Conservation (phyloP, 768 basidiomycete genomes). For the Cystobasidium ongulense region DNA sequence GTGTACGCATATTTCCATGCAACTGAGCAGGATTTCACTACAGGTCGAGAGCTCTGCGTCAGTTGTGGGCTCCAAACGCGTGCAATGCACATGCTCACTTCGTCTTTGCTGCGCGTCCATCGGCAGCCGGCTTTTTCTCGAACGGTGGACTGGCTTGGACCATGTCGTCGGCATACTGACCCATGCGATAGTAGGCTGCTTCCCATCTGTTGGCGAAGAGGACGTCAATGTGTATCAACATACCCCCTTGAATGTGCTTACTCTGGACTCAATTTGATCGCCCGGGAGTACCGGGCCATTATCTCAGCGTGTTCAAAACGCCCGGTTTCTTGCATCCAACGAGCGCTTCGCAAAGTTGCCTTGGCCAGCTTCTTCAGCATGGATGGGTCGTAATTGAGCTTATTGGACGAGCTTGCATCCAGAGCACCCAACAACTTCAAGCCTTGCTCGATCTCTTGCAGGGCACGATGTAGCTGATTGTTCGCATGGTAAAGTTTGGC, state of each 20-base stretch:
- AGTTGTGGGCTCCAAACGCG: no score
- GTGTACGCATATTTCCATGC: slow-evolving; percentile 23
- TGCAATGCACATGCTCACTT: no score
- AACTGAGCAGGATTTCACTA: background rate
- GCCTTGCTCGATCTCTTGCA: slow-evolving; percentile 58
- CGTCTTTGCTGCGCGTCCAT: background rate
- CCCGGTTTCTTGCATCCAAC: slow-evolving; percentile 87
- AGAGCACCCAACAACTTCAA: slow-evolving; percentile 12
- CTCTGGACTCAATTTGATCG: slow-evolving; percentile 45
- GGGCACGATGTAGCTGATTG: slow-evolving; percentile 72
- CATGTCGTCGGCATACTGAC: slow-evolving; percentile 29
- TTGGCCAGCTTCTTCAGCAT: slow-evolving; percentile 49
- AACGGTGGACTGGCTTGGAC: slow-evolving; percentile 8
- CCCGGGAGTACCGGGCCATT: slow-evolving; percentile 50
- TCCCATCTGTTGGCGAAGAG: slow-evolving; percentile 22
- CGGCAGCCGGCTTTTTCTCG: background rate
- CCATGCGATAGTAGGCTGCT: slow-evolving; percentile 24
- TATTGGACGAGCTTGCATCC: slow-evolving; percentile 44
- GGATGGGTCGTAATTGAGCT: background rate
- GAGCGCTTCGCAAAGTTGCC: slow-evolving; percentile 60
- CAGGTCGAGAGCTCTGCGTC: background rate
- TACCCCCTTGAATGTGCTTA: slow-evolving; percentile 36
- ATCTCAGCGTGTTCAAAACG: slow-evolving; percentile 64
- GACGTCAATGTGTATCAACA: background rate
- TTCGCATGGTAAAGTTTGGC: slow-evolving; percentile 72